These are phyloP conservation scores for Ceratocystis cubensis DNA, from an alignment of 2,329 filamentous ascomycete species.

Conservation along the genomic window DNA sequence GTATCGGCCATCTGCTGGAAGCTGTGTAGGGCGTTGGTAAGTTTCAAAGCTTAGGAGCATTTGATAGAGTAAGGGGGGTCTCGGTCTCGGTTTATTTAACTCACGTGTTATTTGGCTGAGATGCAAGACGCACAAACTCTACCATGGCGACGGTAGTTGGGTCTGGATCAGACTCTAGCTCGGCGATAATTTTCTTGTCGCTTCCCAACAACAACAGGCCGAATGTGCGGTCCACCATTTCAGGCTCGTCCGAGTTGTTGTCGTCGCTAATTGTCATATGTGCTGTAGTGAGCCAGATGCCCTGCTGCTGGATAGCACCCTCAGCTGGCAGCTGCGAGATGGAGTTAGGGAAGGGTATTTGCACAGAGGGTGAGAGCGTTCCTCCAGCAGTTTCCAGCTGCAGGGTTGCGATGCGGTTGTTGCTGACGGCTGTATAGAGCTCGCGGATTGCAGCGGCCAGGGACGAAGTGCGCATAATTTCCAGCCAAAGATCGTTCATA, in stretches of 20 bases:
- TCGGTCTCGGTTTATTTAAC: slow-evolving; percentile 24
- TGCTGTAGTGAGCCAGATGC: slow-evolving; percentile 77
- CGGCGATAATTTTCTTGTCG: slow-evolving; percentile 58
- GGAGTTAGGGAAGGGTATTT: slow-evolving; percentile 54
- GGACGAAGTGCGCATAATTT: slow-evolving; percentile 59
- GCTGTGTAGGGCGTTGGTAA: slow-evolving; percentile 25
- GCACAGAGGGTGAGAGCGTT: slow-evolving; percentile 48
- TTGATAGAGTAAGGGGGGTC: background rate
- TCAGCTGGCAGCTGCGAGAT: slow-evolving; percentile 60
- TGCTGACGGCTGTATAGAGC: slow-evolving; percentile 67
- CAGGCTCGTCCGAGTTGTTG: slow-evolving; percentile 49
- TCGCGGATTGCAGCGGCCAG: slow-evolving; percentile 73
- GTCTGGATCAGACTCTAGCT: slow-evolving; percentile 65
- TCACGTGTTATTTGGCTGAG: slow-evolving; percentile 52
- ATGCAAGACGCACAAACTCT: slow-evolving; percentile 62
- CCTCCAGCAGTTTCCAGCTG: slow-evolving; percentile 55
- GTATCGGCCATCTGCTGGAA: slow-evolving; percentile 59
- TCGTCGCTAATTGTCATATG: slow-evolving; percentile 60
- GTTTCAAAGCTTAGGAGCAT: background rate
- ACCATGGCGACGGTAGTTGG: slow-evolving; percentile 65
- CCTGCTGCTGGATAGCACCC: slow-evolving; percentile 55
- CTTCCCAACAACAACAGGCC: slow-evolving; percentile 75
- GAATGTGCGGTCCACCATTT: slow-evolving; percentile 71
- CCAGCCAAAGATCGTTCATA: slow-evolving; percentile 55
- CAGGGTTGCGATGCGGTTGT: slow-evolving; percentile 74